Conservation (phyloP, 2,329 filamentous ascomycete species). For the Ramichloridium luteum region DNA sequence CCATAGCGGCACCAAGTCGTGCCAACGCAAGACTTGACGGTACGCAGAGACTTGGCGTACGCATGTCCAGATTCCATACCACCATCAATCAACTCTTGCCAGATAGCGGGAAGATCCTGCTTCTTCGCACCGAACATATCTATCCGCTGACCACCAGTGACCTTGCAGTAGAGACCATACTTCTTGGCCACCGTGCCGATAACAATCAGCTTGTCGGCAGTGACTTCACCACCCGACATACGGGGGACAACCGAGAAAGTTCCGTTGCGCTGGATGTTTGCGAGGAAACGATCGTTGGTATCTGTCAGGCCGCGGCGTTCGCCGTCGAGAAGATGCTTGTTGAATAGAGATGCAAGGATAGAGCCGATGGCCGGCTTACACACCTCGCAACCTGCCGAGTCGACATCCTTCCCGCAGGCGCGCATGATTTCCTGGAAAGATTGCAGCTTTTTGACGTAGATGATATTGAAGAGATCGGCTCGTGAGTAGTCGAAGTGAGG, state of each 20-base stretch:
- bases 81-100: slow-evolving; percentile 65
- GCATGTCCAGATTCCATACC: slow-evolving; percentile 86
- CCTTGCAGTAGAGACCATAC: slow-evolving; percentile 78
- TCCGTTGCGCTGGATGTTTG: slow-evolving; percentile 82
- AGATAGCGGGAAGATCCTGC: slow-evolving; percentile 72
- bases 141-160: slow-evolving; percentile 82
- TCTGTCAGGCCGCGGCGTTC: slow-evolving; percentile 67
- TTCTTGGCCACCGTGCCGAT: slow-evolving; percentile 77
- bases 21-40: slow-evolving; percentile 84
- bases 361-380: slow-evolving; percentile 76
- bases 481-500: slow-evolving; percentile 74
- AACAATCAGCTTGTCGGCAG: slow-evolving; percentile 68
- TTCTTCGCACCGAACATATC: slow-evolving; percentile 88
- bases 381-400: slow-evolving; percentile 69
- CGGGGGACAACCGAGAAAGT: slow-evolving; percentile 82
- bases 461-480: slow-evolving; percentile 80
- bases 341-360: slow-evolving; percentile 72
- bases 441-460: slow-evolving; percentile 66
- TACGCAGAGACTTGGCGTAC: slow-evolving; percentile 78
- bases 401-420: slow-evolving; percentile 56
- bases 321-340: slow-evolving; percentile 66
- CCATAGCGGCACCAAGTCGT: slow-evolving; percentile 86
- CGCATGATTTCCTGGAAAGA: slow-evolving; percentile 67
- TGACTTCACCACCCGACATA: slow-evolving; percentile 75
- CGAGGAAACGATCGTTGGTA: slow-evolving; percentile 79